Evolutionary conservation across 352 stramenopile species (phyloP), one percentile per base, ranked within the genome.

Genomic region (Phytophthora palmivora): DNA sequence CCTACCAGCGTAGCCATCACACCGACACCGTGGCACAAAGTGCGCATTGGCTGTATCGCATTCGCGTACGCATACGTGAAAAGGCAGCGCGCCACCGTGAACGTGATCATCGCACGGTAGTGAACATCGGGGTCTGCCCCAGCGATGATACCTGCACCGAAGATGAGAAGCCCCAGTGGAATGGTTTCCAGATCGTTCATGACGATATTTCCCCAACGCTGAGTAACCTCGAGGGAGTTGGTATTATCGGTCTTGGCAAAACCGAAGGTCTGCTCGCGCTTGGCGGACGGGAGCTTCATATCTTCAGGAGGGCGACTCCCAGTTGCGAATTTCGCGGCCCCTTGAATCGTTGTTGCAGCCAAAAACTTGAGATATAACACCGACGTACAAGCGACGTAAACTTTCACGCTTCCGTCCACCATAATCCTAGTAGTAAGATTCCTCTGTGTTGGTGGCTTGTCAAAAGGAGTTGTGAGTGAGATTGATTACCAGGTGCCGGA

Each of bases 321-420:
- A 3, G 78, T 45, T 26, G 36, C 42, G 63, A 88, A 92, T 26
- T 74, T 87, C 72, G 75, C 81, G 54, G 55, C 51, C 19, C 70
- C 75, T 57, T 90, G 78, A 44, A 88, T 79, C 44, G 68, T 66
- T n/a, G 71, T 76, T 6, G 64, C 65, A 30, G 54, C 45, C 41
- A 92, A 44, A 69, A 87, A 90, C 71, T 92, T 92, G 67, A 79
- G 30, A 57, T 88, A 92, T 28, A 82, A 56, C 62, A 72, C 70
- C 16, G 67, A 60, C 10, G 66, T 60, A 58, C 70, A 82, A 15
- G 41, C 52, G 5, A 76, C 64, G 50, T 74, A 81, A 32, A 63
- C 36, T n/a, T 56, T 67, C 3, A 52, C 30, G 16, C 37, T 57
- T 7, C 36, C 24, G 15, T 34, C 41, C 34, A 37, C 51, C 51